Evolutionary conservation across 2,329 filamentous ascomycete genomes (phyloP).

Genomic region (Exserohilum rostratum): DNA sequence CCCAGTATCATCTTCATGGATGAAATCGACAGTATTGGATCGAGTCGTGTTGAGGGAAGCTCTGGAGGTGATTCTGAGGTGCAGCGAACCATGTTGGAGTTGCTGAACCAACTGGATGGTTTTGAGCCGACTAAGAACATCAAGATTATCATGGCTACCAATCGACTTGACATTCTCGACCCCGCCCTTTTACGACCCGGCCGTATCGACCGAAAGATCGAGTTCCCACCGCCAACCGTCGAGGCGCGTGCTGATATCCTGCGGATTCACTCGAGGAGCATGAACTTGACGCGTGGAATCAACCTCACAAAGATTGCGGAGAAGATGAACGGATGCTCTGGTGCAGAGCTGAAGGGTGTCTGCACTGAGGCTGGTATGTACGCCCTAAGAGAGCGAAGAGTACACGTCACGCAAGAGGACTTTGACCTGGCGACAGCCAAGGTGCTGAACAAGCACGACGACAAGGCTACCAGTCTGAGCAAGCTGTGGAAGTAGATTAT

Average conservation of each 20-base stretch:
- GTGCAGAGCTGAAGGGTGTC: slow-evolving; percentile 96
- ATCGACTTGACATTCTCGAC: slow-evolving; percentile 95
- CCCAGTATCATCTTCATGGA: slow-evolving; percentile 99
- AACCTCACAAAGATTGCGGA: slow-evolving; percentile 98
- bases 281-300: slow-evolving; percentile 98
- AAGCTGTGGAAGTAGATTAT: slow-evolving; percentile 77
- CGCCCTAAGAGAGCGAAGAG: slow-evolving; percentile 88
- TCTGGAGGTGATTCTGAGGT: slow-evolving; percentile 97
- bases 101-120: slow-evolving; percentile 96
- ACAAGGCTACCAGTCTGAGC: slow-evolving; percentile 90
- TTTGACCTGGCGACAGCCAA: slow-evolving; percentile 98
- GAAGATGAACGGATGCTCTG: slow-evolving; percentile 99
- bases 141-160: slow-evolving; percentile 99
- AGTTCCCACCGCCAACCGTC: slow-evolving; percentile 95
- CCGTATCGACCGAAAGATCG: slow-evolving; percentile 97
- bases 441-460: slow-evolving; percentile 99
- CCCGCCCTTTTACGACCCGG: slow-evolving; percentile 94
- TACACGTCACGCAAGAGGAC: slow-evolving; percentile 98
- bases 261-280: slow-evolving; percentile 94
- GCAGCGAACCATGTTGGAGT: slow-evolving; percentile 96
- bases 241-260: slow-evolving; percentile 97
- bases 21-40: slow-evolving; percentile 98
- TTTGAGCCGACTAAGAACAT: slow-evolving; percentile 99
- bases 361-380: slow-evolving; percentile 99
- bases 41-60: slow-evolving; percentile 92